These are phyloP conservation scores for Haplosporangium sp. DNA, from an alignment of 371 early-diverging fungal genomes.

Conservation along the genomic window DNA sequence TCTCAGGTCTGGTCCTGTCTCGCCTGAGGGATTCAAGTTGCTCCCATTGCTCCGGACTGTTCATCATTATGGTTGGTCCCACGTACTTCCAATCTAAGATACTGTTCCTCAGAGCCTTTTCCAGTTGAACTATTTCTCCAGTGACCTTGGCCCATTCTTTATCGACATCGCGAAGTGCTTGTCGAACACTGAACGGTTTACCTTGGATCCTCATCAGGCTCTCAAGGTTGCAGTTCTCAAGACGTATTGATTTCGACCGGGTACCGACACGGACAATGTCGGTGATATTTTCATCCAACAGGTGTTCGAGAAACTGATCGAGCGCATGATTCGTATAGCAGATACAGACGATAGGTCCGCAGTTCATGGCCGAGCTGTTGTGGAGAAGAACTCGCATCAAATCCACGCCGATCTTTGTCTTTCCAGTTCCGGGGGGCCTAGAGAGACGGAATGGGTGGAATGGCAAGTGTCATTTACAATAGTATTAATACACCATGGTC, in stretches of 20 bases:
- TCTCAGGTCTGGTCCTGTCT: neutral
- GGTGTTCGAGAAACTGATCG: slow-evolving; percentile 63
- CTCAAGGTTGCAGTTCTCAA: slow-evolving; percentile 38
- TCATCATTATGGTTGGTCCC: slow-evolving; percentile 4
- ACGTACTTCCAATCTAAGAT: slow-evolving; percentile 25
- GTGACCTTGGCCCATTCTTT: slow-evolving; percentile 1
- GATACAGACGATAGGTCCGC: slow-evolving; percentile 61
- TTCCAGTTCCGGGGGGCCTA: slow-evolving; percentile 70
- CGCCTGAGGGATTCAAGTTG: neutral
- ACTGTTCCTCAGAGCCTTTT: slow-evolving; percentile 6
- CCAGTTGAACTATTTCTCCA: slow-evolving; percentile 10
- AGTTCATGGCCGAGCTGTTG: slow-evolving; percentile 32
- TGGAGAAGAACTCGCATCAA: slow-evolving; percentile 56
- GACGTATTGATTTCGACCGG: slow-evolving; percentile 46
- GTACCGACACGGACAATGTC: slow-evolving; percentile 60
- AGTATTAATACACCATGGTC: too few species aligned
- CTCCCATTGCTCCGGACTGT: slow-evolving; percentile 1
- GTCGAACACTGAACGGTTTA: slow-evolving; percentile 16
- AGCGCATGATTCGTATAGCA: slow-evolving; percentile 69
- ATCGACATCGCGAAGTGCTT: slow-evolving; percentile 2
- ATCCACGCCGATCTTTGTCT: slow-evolving; percentile 62
- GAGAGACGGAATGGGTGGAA: too few species aligned
- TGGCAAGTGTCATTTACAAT: too few species aligned
- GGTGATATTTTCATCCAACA: slow-evolving; percentile 40
- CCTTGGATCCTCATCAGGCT: slow-evolving; percentile 12